Evolutionary conservation across 768 basidiomycete genomes (phyloP).

Genomic region (Hydnomerulius pinastri): DNA sequence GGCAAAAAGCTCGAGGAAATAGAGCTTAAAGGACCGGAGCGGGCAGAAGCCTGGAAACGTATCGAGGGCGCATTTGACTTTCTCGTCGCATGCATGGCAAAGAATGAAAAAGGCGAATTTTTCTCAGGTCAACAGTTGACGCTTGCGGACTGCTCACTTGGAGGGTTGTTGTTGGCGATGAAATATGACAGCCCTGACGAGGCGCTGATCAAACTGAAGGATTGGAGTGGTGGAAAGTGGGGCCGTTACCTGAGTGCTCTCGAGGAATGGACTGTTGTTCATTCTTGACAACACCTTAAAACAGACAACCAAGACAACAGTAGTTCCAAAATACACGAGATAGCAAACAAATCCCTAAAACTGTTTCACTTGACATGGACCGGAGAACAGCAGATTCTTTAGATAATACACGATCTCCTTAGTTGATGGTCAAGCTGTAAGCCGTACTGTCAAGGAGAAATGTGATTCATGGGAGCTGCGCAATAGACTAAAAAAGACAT

Average conservation of each 20-base stretch:
- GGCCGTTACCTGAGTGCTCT: slow-evolving; percentile 19
- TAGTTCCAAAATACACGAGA: no score
- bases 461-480: background rate
- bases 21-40: slow-evolving; percentile 18
- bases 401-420: slow-evolving; percentile 14
- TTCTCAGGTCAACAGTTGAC: slow-evolving; percentile 22
- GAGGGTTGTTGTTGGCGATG: slow-evolving; percentile 23
- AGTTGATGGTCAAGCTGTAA: slow-evolving; percentile 50
- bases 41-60: slow-evolving; percentile 23
- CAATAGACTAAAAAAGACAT: slow-evolving; percentile 20
- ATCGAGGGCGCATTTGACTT: slow-evolving; percentile 20
- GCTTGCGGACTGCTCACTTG: slow-evolving; percentile 31
- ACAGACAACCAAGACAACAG: no score
- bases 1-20: slow-evolving; percentile 10
- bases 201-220: slow-evolving; percentile 23
- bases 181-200: slow-evolving; percentile 29
- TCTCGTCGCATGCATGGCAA: slow-evolving; percentile 4
- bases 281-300: no score
- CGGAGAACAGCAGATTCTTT: no score
- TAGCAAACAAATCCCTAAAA: no score
- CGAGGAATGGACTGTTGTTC: slow-evolving; percentile 18
- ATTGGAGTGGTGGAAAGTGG: slow-evolving; percentile 34
- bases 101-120: slow-evolving; percentile 15
- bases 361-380: no score
- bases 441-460: slow-evolving; percentile 35